Evolutionary conservation across 306 rosid genomes (phyloP).

Genomic region (Oxytropis ochrocephala): DNA sequence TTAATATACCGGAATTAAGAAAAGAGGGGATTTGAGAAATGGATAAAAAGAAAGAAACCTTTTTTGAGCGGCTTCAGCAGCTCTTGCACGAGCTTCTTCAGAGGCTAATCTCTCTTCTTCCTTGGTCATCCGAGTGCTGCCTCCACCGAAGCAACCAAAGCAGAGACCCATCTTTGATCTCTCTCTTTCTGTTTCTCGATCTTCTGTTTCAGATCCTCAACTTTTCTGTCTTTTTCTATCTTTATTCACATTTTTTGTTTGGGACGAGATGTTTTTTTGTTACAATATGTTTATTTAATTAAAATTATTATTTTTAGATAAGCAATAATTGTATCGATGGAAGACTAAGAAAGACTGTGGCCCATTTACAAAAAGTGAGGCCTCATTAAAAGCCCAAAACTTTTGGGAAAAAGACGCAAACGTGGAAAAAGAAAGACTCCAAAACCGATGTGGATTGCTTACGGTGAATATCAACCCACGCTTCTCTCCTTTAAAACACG

Average conservation of each 20-base stretch:
- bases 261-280: not conserved
- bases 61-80: slow-evolving; percentile 94
- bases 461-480: too few relatives aligned
- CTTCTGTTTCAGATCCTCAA: not conserved
- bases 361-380: too few relatives aligned
- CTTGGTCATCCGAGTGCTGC: slow-evolving; percentile 42
- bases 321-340: too few relatives aligned
- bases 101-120: slow-evolving; percentile 78
- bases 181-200: not conserved
- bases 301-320: too few relatives aligned
- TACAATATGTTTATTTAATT: too few relatives aligned
- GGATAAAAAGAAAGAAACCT: slow-evolving; percentile 25
- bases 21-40: not conserved
- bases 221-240: not conserved
- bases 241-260: not conserved
- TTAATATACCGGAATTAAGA: not conserved
- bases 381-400: too few relatives aligned
- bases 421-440: too few relatives aligned
- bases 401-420: too few relatives aligned
- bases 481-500: too few relatives aligned
- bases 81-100: slow-evolving; percentile 70
- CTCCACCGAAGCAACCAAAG: slow-evolving; percentile 58
- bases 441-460: too few relatives aligned
- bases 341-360: too few relatives aligned
- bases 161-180: slow-evolving; percentile 58